phyloP scores from a whole-genome alignment of 768 basidiomycete genomes.

The Lyophyllum atratum region DNA sequence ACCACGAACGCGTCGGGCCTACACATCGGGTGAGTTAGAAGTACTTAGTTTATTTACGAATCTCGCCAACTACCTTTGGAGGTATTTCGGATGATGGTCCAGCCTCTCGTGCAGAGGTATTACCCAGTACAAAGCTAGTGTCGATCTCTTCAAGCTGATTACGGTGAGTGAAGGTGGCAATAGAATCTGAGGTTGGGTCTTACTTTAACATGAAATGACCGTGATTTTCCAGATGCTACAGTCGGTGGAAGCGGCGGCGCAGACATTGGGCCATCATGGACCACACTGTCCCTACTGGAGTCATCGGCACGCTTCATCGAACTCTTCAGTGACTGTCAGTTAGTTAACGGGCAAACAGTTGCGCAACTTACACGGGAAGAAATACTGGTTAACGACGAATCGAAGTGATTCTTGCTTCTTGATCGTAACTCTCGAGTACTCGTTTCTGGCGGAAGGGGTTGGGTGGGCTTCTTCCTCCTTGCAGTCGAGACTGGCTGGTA shows the following conservation, averaged over 20 bases:
- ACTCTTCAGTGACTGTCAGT: conserved; percentile 17
- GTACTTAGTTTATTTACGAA: not conserved
- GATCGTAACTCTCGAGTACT: conserved; percentile 49
- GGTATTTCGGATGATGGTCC: conserved; percentile 14
- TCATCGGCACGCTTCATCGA: conserved; percentile 28
- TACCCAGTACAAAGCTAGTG: conserved; percentile 9
- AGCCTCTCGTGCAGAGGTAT: conserved; percentile 4
- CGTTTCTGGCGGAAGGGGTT: conserved; percentile 25
- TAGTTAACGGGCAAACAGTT: not conserved
- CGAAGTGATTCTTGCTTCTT: conserved; percentile 40
- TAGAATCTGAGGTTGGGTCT: not conserved
- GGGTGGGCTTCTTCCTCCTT: conserved; percentile 38
- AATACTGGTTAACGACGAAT: conserved; percentile 38
- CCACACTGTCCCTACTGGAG: conserved; percentile 19
- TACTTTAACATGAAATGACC: conserved; percentile 38
- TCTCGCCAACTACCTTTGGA: conserved; percentile 12
- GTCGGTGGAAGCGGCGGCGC: conserved; percentile 14
- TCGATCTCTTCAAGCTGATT: conserved; percentile 41
- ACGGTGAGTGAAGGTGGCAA: not conserved
- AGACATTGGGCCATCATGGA: conserved; percentile 19
- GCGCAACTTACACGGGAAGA: conserved; percentile 37
- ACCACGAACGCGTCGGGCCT: conserved; percentile 19
- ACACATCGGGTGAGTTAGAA: not conserved
- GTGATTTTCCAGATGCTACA: conserved; percentile 22
- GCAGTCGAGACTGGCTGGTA: conserved; percentile 37